phyloP scores from a whole-genome alignment of 2,329 filamentous ascomycete genomes.

The Colletotrichum phormii region DNA sequence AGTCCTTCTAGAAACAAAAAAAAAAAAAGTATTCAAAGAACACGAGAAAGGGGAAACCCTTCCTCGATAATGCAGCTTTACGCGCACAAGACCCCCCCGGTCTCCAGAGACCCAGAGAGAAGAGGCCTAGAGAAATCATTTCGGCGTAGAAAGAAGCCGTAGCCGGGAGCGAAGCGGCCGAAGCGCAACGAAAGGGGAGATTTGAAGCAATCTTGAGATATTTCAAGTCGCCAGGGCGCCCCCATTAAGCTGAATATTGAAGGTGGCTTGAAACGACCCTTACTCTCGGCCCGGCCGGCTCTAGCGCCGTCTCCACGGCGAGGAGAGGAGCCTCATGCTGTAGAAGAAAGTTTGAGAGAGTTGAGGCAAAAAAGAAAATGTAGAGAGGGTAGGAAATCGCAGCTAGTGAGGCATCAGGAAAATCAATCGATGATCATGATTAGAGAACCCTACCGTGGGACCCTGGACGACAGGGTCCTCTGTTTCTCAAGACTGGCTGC shows the following conservation, averaged over 20 bases:
- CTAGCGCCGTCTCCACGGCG: constrained; percentile 30
- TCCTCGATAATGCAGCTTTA: background rate
- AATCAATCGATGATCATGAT: constrained; percentile 27
- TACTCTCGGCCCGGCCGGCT: constrained; percentile 34
- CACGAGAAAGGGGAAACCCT: background rate
- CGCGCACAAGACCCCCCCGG: background rate
- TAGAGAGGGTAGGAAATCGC: background rate
- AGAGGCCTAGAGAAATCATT: background rate
- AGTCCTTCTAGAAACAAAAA: background rate
- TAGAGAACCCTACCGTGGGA: constrained; percentile 17
- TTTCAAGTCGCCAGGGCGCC: constrained; percentile 19
- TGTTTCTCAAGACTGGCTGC: too few species aligned
- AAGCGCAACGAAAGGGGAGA: background rate
- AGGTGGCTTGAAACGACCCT: constrained; percentile 33
- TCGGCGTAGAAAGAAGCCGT: constrained; percentile 6
- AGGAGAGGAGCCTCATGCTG: constrained; percentile 21
- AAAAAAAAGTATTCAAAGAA: background rate
- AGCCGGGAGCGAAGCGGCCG: background rate
- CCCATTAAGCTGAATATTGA: constrained; percentile 19
- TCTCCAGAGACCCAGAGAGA: too few species aligned
- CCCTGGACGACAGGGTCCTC: constrained; percentile 3
- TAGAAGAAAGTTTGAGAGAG: constrained; percentile 2
- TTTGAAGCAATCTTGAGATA: constrained; percentile 33
- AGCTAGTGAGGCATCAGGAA: constrained; percentile 1
- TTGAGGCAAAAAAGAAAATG: constrained; percentile 2